A percentile compares a stretch with the other conserved stretches of the same genome.
phyloP scores from a whole-genome alignment of 352 stramenopile genomes.

The Phytophthora kernoviae region DNA sequence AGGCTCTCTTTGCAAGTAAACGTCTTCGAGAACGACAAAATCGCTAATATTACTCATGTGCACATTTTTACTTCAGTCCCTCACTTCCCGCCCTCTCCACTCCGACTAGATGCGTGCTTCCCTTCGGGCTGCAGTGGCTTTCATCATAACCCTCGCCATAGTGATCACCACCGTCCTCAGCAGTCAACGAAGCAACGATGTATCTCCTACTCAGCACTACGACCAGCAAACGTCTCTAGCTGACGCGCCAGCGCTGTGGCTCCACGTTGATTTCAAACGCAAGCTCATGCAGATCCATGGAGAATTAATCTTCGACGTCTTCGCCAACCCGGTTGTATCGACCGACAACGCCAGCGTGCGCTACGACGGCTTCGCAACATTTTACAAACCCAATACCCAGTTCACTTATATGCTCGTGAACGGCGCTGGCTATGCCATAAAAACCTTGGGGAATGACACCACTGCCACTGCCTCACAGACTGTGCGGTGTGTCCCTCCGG shows the following conservation, averaged over 20 bases:
- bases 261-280: constrained; percentile 24
- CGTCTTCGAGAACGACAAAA: too few species aligned
- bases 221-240: too few species aligned
- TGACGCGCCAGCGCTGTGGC: constrained; percentile 13
- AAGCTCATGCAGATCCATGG: constrained; percentile 21
- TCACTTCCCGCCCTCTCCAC: too few species aligned
- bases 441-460: neutral
- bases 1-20: too few species aligned
- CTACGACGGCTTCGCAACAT: constrained; percentile 15
- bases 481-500: constrained; percentile 2
- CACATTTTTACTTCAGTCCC: too few species aligned
- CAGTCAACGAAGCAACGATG: too few species aligned
- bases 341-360: constrained; percentile 5
- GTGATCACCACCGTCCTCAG: too few species aligned
- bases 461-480: neutral
- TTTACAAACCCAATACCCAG: neutral
- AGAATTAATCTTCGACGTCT: constrained; percentile 15
- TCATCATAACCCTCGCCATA: too few species aligned
- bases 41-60: too few species aligned
- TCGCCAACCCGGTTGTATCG: constrained; percentile 17
- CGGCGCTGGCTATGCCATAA: constrained; percentile 12
- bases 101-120: too few species aligned
- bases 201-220: too few species aligned
- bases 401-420: constrained; percentile 19
- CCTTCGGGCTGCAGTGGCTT: too few species aligned